Base-by-base conservation (phyloP, 1,139 yeast genomes). In the Pichia sp. region DNA sequence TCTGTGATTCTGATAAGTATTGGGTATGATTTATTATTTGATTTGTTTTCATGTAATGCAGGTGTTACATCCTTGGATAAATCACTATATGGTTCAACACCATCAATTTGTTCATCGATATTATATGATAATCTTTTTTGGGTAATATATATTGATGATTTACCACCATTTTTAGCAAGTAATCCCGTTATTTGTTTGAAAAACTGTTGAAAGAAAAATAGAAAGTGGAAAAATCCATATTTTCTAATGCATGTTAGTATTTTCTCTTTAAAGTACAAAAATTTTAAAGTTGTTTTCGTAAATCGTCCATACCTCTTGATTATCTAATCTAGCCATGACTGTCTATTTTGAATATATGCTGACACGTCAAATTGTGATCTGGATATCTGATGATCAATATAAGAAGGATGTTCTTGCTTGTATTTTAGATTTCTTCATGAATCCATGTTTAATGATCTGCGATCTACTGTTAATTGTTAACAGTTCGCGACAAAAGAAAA, bases 1-100 rank as follows among this genome's bases (percentile, higher is more conserved):
- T 83, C 79, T 39, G 87, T 74, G 42, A 85, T 67, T 63, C 86
- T 73, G 42, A 80, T 67, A 44, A 81, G 65, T 2, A 81, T 62
- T 5, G 81, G 75, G 57, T 79, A 81, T 44, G 62, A 56, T 29
- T 56, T 54, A 3, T 44, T 33, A 33, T 42, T 46, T 34, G 44
- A 40, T 3, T 39, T 34, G 6, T 42, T 45, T 28, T 43, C 46
- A 39, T 53, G 51, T 5, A 52, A 34, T 1, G 53, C 40, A 4
- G 57, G 54, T 33, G 48, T 42, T 7, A 45, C 48, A 18, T 45
- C 41, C 46, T 50, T 28, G 39, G 56, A 42, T 46, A 60, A 37
- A 49, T 57, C 56, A 42, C 40, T 39, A 18, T 52, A 42, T 9
- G 37, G 47, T 5, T 46, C 44, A 3, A 11, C 18, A 5, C 60